Evolutionary conservation across 345 rosid species (phyloP).

Genomic region (Turnera subulata): DNA sequence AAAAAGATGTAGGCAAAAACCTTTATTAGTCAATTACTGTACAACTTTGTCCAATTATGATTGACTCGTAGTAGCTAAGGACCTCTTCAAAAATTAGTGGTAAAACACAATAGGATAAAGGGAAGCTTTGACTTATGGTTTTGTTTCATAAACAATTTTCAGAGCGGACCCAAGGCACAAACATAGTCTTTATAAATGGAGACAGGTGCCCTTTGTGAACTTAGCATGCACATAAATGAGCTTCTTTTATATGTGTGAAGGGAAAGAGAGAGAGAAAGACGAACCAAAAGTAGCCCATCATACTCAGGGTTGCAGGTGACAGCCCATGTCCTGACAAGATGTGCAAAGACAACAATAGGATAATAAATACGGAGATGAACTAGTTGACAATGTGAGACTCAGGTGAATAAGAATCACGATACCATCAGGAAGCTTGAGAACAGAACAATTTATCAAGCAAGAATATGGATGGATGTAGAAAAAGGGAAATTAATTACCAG

Average conservation of each 20-base stretch:
- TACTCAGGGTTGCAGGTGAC: slow-evolving; percentile 79
- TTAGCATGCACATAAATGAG: neutral
- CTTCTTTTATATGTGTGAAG: neutral
- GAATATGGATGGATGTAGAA: slow-evolving; percentile 2
- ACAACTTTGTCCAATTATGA: too few relatives aligned
- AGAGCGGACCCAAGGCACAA: too few relatives aligned
- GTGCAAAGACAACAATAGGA: slow-evolving; percentile 14
- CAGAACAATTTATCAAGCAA: slow-evolving; percentile 10
- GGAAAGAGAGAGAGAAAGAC: slow-evolving; percentile 23
- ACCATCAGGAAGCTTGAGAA: slow-evolving; percentile 4
- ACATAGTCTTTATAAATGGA: too few relatives aligned
- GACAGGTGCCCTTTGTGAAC: too few relatives aligned
- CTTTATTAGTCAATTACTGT: too few relatives aligned
- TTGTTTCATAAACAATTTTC: too few relatives aligned
- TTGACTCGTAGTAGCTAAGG: too few relatives aligned
- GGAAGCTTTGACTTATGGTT: too few relatives aligned
- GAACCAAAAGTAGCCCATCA: slow-evolving; percentile 75
- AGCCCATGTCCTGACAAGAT: slow-evolving; percentile 81
- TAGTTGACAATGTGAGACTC: slow-evolving; percentile 6
- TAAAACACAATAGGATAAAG: too few relatives aligned
- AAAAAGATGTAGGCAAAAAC: too few relatives aligned
- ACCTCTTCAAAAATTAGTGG: too few relatives aligned
- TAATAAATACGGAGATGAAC: neutral
- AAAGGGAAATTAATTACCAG: slow-evolving; percentile 42
- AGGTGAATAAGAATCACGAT: neutral